A percentile compares a stretch with the other conserved stretches of the same genome.
phyloP scores from a whole-genome alignment of 331 rosid genomes.

The Quercus lobata region DNA sequence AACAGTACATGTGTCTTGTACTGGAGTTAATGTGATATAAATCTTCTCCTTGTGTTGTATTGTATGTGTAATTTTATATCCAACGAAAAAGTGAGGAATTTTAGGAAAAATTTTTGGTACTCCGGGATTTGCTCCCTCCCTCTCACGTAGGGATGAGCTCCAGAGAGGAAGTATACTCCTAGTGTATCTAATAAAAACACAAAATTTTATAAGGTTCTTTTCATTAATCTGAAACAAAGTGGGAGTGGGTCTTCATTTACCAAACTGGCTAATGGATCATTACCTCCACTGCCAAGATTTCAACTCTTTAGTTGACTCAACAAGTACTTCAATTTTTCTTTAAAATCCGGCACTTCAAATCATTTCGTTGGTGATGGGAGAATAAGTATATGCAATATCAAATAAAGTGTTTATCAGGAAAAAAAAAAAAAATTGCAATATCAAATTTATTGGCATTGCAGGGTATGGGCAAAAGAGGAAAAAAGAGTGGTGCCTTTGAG shows the following conservation, averaged over 20 bases:
- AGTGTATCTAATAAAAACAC: fast-evolving
- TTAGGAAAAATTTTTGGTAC: fast-evolving
- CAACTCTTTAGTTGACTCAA: not conserved
- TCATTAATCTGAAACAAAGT: not conserved
- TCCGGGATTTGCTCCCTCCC: fast-evolving
- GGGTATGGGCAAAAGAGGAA: too few species aligned
- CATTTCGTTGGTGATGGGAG: not conserved
- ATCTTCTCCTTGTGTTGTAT: not conserved
- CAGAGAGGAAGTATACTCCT: fast-evolving
- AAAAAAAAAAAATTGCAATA: not conserved
- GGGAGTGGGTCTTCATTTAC: not conserved
- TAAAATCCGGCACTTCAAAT: not conserved
- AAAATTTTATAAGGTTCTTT: not conserved
- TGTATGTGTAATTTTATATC: not conserved
- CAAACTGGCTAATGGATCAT: not conserved
- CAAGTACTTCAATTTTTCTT: not conserved
- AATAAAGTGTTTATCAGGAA: not conserved
- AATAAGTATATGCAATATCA: not conserved
- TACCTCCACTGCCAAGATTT: not conserved
- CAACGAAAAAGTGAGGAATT: too few species aligned
- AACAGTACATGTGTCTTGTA: not conserved
- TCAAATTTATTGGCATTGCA: not conserved
- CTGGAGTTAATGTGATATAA: not conserved
- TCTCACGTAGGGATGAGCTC: fast-evolving
- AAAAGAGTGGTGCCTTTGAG: too few species aligned